Evolutionary conservation across 768 basidiomycete species (phyloP), one percentile per base, ranked within the genome.

Genomic region (Russula olivacea): DNA sequence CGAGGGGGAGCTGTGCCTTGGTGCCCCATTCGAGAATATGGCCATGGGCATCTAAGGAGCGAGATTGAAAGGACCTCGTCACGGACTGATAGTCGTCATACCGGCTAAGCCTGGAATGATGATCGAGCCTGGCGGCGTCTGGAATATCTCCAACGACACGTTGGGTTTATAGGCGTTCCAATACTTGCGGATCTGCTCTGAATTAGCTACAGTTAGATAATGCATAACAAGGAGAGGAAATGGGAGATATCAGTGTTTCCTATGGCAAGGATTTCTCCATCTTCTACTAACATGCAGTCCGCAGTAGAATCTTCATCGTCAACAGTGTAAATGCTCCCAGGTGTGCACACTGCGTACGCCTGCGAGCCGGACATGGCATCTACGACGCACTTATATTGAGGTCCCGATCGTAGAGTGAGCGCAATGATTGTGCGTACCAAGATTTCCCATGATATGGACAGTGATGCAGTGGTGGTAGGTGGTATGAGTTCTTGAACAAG

Each of bases 41-140:
- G 0, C 86, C 90, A 73, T 93, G 91, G 0, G 90, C 84, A 72
- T 93, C 91, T 88, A 64, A 10, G 34, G 11, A 34, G 25, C 49
- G 2, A 43, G 9, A 11, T 38, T 49, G 17, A 28, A 54, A 53
- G 52, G 17, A 59, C 50, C 41, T n/a, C 40, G 72, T 25, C 0
- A 23, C n/a, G 30, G 28, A 14, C 0, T 40, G 4, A 38, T 38
- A 49, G 34, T 32, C n/a, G 34, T 48, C 63, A 41, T 70, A 87
- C 89, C 89, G 71, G 88, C 75, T 19, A 93, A 76, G n/a, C 90
- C 91, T 0, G 90, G 90, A 6, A 90, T 82, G 14, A 91, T 73
- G 54, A 85, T 80, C 28, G 78, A 79, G 17, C 74, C 72, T 10
- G 69, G 61, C 7, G 71, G 66, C 0, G 68, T 66, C 21, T 68